Evolutionary conservation across 441 rosid species (phyloP), one percentile per base, ranked within the genome.

Genomic region (Syzygium syzygioides): DNA sequence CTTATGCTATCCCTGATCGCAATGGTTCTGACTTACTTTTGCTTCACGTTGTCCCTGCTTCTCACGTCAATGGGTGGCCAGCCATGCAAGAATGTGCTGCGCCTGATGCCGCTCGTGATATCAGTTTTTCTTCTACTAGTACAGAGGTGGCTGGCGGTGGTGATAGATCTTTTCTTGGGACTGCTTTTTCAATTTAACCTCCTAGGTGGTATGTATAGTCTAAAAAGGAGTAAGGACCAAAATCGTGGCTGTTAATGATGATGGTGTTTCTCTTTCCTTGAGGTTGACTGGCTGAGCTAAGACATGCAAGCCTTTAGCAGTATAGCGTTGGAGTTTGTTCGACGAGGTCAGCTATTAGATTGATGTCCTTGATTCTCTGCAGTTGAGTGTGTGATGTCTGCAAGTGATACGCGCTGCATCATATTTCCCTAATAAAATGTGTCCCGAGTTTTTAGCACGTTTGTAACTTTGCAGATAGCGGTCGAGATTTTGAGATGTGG

Each of bases 391-490:
- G 30, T 28, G 32, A 59, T 26, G 64, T 26, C 17, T 59, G 3
- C 64, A 2, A 59, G 30, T 59, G 64, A 26, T 26, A 14, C 7
- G 0, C 7, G 0, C 0, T 59, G 7, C 12, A 26, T 12, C 5
- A 0, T 59, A 28, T 28, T 15, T 60, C 32, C 66, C 66, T 0
- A 60, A 60, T 60, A 2, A 60, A 28, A 26, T 60, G 32, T 60
- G 66, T 28, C 28, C 32, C 13, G 17, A 60, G n/a, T 60, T 60
- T 60, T 26, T 60, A 26, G 0, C 2, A 60, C 0, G 17, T 60
- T 60, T 13, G 32, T 60, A 60, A 60, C 66, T 60, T 60, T 30
- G 28, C 0, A 0, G 32, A 60, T 60, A 60, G 17, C 32, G 0
- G 66, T 60, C 14, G 4, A 60, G 30, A 59, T 59, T 26, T 25